Conservation (phyloP, 1,139 yeast genomes). For the Candida gigantensis region DNA sequence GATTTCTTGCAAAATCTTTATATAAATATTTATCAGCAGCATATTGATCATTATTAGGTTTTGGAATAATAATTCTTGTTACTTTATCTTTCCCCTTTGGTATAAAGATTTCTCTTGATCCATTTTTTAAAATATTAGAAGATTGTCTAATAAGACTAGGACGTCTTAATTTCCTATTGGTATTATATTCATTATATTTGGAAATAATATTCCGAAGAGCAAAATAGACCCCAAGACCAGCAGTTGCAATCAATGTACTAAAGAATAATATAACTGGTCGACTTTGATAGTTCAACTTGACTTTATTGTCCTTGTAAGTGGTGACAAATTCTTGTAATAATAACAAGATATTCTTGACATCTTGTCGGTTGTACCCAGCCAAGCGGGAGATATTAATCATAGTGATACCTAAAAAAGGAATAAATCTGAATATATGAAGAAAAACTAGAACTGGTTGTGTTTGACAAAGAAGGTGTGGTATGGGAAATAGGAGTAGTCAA, state of each 20-base stretch:
- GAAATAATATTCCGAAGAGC: conserved; percentile 32
- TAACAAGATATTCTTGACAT: conserved; percentile 34
- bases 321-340: conserved; percentile 40
- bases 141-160: conserved; percentile 47
- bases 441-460: background rate
- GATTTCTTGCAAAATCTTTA: conserved; percentile 49
- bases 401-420: background rate
- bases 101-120: conserved; percentile 55
- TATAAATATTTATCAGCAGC: conserved; percentile 71
- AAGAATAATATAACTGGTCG: conserved; percentile 48
- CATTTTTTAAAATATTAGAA: conserved; percentile 50
- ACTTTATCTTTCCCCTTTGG: conserved; percentile 49
- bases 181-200: conserved; percentile 33
- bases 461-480: too few relatives aligned
- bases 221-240: conserved; percentile 44
- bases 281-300: conserved; percentile 44
- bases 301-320: conserved; percentile 40
- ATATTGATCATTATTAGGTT: conserved; percentile 58
- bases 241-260: conserved; percentile 43
- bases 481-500: too few relatives aligned
- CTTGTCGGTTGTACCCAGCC: conserved; percentile 36
- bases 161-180: conserved; percentile 29
- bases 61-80: conserved; percentile 55
- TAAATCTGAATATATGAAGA: background rate
- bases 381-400: conserved; percentile 42